Evolutionary conservation across 2,329 filamentous ascomycete species (phyloP).

Genomic region (Tetracladium maxilliforme): DNA sequence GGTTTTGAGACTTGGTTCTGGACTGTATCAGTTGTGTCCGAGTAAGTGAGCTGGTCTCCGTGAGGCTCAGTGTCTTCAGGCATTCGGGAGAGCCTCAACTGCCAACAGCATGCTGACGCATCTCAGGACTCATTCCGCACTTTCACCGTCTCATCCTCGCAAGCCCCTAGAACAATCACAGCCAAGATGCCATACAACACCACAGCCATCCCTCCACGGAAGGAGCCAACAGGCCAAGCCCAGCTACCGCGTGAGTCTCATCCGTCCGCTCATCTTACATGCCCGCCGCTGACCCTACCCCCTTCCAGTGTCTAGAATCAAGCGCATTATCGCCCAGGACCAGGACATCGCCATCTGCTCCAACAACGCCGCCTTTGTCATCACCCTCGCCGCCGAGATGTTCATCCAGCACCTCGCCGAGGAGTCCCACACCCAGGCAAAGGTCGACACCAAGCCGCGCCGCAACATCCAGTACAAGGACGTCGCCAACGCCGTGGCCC

Average conservation of each 20-base stretch:
- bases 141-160: too few relatives aligned
- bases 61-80: too few relatives aligned
- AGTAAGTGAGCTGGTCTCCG: too few relatives aligned
- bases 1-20: too few relatives aligned
- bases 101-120: too few relatives aligned
- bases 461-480: conserved; percentile 95
- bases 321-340: conserved; percentile 86
- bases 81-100: too few relatives aligned
- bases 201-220: conserved; percentile 61
- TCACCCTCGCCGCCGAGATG: conserved; percentile 87
- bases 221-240: conserved; percentile 73
- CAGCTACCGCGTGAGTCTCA: conserved; percentile 62
- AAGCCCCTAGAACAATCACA: background rate
- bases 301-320: conserved; percentile 70
- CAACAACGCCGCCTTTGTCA: conserved; percentile 87
- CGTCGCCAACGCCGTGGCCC: conserved; percentile 67
- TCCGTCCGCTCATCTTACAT: background rate
- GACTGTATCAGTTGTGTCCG: too few relatives aligned
- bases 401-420: conserved; percentile 87
- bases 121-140: too few relatives aligned
- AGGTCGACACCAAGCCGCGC: conserved; percentile 80
- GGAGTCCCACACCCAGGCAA: conserved; percentile 76
- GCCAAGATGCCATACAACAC: conserved; percentile 81
- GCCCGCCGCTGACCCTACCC: conserved; percentile 4
- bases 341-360: conserved; percentile 76